Evolutionary conservation across 306 rosid genomes (phyloP).

Genomic region (Rubus idaeus): DNA sequence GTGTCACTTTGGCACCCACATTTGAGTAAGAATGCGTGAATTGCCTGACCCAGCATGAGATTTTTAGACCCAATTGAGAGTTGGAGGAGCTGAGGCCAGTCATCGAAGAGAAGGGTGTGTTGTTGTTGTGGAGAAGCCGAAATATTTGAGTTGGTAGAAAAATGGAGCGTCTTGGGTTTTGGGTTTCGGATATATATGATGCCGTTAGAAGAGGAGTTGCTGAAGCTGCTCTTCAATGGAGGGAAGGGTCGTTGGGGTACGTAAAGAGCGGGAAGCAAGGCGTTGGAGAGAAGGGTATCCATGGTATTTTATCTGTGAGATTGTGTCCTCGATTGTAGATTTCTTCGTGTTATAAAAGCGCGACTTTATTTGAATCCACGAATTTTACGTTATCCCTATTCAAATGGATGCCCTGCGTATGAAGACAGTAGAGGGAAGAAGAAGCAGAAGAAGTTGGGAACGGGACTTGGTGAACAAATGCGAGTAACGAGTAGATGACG

Average conservation of each 20-base stretch:
- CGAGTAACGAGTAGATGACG: no score
- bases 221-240: not conserved
- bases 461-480: no score
- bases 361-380: no score
- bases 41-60: constrained; percentile 40
- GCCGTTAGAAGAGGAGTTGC: not conserved
- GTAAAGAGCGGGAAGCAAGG: constrained; percentile 2
- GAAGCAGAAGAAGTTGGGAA: no score
- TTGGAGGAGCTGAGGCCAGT: constrained; percentile 49
- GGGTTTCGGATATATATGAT: not conserved
- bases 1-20: constrained; percentile 30
- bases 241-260: constrained; percentile 7
- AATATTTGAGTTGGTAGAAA: not conserved
- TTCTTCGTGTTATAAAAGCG: no score
- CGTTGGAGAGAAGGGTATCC: constrained; percentile 12
- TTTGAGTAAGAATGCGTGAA: constrained; percentile 49
- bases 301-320: not conserved
- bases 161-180: not conserved
- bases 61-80: constrained; percentile 40
- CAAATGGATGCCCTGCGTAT: no score
- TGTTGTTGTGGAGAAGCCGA: not conserved
- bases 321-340: not conserved
- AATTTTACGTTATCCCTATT: no score
- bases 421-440: no score
- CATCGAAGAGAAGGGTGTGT: constrained; percentile 13